Base-by-base conservation (phyloP, 495 filamentous ascomycete species). In the Tuber melanosporum region DNA sequence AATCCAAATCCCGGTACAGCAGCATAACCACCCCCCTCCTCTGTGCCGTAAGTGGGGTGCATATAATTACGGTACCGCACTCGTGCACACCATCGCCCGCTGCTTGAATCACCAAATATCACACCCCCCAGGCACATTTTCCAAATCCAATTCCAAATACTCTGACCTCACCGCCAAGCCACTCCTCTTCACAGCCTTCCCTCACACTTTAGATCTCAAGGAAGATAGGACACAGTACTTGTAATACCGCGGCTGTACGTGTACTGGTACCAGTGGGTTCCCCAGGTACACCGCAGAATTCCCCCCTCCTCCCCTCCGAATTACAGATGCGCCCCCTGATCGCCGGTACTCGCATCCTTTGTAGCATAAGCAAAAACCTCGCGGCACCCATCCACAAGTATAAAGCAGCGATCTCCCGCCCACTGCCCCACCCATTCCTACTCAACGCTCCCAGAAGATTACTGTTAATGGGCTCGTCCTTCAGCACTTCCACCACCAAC, bases 391-490 rank as follows among this genome's bases (percentile, higher is more conserved):
- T 43, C 42, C 36, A 39, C 42, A 32, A 71, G 20, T 57, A 71
- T 80, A 80, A 80, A 80, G 76, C 10, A 74, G 71, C 14, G 45
- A n/a, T 39, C 70, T 46, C 74, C 73, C 57, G 10, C 10, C n/a
- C 52, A 52, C 22, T n/a, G 9, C 10, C 12, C 70, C 47, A 49
- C 88, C 9, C 89, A 95, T 78, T 92, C 94, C 26, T 3, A 66
- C 32, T 36, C 26, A 66, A 66, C 57, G 1, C 26, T 19, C 26
- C 26, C 14, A 36, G 4, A 3, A 36, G 32, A 4, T 94, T 32
- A 32, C 32, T 1, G 32, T 32, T 97, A 73, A 83, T 97, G 45
- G 86, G 91, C 78, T 90, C 91, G 76, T 86, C 95, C n/a, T 97
- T 97, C 86, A 88, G 90, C 76, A 87, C 85, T 66, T 90, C 88